Conservation (phyloP, 2,329 filamentous ascomycete species). For the Polychaeton citri region DNA sequence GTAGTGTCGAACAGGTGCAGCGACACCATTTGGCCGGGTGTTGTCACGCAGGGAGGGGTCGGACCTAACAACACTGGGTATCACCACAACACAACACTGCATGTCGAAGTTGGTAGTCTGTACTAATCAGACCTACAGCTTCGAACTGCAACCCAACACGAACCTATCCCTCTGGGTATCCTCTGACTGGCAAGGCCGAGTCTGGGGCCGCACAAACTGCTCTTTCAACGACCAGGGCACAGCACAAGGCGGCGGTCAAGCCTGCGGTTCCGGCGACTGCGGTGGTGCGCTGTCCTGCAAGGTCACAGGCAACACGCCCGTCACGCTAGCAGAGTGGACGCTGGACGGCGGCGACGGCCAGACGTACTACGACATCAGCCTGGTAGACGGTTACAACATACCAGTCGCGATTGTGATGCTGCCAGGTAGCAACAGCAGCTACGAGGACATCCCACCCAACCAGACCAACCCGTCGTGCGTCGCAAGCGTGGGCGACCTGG, state of each 20-base stretch:
- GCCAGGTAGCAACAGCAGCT: constrained; percentile 44
- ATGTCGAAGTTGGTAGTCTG: neutral
- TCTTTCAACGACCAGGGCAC: constrained; percentile 55
- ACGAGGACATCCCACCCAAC: constrained; percentile 55
- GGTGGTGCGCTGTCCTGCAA: constrained; percentile 55
- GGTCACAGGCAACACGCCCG: constrained; percentile 49
- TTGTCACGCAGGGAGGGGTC: constrained; percentile 58
- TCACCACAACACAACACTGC: neutral
- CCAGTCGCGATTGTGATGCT: constrained; percentile 47
- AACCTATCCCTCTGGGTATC: constrained; percentile 52
- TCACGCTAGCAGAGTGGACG: constrained; percentile 70
- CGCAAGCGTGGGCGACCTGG: constrained; percentile 51
- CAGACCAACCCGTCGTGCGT: constrained; percentile 66
- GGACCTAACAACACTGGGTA: constrained; percentile 50
- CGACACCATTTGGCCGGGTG: constrained; percentile 61
- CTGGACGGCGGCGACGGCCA: constrained; percentile 54
- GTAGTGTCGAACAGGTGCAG: constrained; percentile 59
- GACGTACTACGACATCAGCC: constrained; percentile 72
- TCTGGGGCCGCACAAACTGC: constrained; percentile 79
- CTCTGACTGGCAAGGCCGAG: constrained; percentile 63
- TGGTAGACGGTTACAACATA: constrained; percentile 76
- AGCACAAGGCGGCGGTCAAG: constrained; percentile 31
- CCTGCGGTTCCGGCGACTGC: constrained; percentile 67
- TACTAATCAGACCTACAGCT: constrained; percentile 22
- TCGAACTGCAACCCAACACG: constrained; percentile 47